Conservation (phyloP, 441 rosid species). For the Kokia cookei region DNA sequence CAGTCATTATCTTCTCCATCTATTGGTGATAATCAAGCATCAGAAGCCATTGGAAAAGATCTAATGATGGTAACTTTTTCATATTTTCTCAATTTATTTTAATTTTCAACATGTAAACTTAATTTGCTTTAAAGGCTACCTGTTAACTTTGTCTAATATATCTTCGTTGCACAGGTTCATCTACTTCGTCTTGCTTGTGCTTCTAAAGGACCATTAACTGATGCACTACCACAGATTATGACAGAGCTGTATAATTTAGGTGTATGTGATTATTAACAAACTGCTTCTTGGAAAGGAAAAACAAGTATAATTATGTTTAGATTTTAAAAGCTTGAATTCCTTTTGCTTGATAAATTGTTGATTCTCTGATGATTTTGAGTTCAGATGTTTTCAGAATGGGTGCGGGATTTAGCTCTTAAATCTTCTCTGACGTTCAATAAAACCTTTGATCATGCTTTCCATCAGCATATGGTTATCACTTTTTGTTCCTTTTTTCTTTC, state of each 20-base stretch:
- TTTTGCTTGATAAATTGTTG: slow-evolving; percentile 15
- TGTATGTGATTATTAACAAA: slow-evolving; percentile 38
- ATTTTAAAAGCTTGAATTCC: slow-evolving; percentile 2
- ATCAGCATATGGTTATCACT: slow-evolving; percentile 51
- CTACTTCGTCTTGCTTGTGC: slow-evolving; percentile 85
- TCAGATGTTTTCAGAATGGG: slow-evolving; percentile 76
- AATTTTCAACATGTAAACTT: not conserved
- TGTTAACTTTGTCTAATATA: slow-evolving; percentile 1
- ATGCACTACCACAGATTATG: slow-evolving; percentile 66
- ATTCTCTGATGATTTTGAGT: slow-evolving; percentile 19
- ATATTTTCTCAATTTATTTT: not conserved
- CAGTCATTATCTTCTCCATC: slow-evolving; percentile 48
- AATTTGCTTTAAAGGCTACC: not conserved
- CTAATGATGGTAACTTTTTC: slow-evolving; percentile 55
- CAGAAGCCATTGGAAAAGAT: slow-evolving; percentile 61
- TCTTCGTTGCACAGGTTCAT: slow-evolving; percentile 51
- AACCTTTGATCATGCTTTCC: slow-evolving; percentile 75
- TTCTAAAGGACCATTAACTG: slow-evolving; percentile 64
- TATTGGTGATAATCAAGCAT: slow-evolving; percentile 33
- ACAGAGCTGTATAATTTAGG: slow-evolving; percentile 75
- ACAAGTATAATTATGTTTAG: not conserved
- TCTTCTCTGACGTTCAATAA: slow-evolving; percentile 59
- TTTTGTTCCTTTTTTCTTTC: slow-evolving; percentile 7
- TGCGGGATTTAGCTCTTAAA: slow-evolving; percentile 66
- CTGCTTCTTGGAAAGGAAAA: slow-evolving; percentile 2